phyloP scores from a whole-genome alignment of 1,284 basidiomycete genomes.

The Trichosporon asahii region DNA sequence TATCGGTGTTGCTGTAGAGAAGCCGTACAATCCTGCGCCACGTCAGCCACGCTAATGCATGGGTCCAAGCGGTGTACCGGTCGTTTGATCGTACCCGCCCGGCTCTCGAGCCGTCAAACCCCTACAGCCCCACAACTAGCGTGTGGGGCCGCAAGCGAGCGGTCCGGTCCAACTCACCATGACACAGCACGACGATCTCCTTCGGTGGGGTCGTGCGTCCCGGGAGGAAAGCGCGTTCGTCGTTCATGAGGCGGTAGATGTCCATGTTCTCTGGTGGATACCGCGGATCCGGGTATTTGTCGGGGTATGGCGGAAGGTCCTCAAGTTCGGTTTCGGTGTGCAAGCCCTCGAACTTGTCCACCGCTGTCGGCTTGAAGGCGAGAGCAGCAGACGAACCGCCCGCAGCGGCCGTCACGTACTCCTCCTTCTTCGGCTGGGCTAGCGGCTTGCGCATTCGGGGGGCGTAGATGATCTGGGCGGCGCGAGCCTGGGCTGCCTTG shows the following conservation, averaged over 20 bases:
- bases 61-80: background rate
- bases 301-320: slow-evolving; percentile 13
- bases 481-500: slow-evolving; percentile 29
- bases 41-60: slow-evolving; percentile 2
- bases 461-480: slow-evolving; percentile 19
- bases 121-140: slow-evolving; percentile 9
- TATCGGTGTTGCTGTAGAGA: slow-evolving; percentile 73
- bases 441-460: slow-evolving; percentile 11
- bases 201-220: slow-evolving; percentile 67
- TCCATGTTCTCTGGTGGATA: slow-evolving; percentile 37
- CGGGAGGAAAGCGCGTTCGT: slow-evolving; percentile 67
- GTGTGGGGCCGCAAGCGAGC: slow-evolving; percentile 7
- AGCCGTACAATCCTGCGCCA: slow-evolving; percentile 80
- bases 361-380: background rate
- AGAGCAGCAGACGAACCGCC: background rate
- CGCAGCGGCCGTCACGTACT: background rate
- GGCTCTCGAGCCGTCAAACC: background rate
- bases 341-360: slow-evolving; percentile 5
- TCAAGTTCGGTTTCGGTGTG: slow-evolving; percentile 9
- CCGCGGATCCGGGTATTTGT: slow-evolving; percentile 31
- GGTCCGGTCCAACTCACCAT: slow-evolving; percentile 62
- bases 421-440: background rate
- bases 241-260: slow-evolving; percentile 69
- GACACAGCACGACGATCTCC: slow-evolving; percentile 88
- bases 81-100: slow-evolving; percentile 1